These are phyloP conservation scores for Ceratocystis eucalypticola DNA, from an alignment of 2,329 filamentous ascomycete genomes.

Conservation along the genomic window DNA sequence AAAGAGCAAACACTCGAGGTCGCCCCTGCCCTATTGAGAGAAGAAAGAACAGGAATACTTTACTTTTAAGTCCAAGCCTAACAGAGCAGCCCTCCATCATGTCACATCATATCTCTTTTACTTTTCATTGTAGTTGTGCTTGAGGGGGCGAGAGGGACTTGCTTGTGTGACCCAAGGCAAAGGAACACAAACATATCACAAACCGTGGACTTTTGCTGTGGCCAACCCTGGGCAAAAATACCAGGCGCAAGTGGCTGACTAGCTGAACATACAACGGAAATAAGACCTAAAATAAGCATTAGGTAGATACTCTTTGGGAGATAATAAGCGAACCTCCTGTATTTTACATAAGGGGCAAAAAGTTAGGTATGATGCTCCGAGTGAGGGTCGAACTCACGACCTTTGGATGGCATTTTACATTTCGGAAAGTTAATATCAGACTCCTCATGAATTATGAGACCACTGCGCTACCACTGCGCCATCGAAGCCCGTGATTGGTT, in stretches of 20 bases:
- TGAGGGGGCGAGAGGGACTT: background rate
- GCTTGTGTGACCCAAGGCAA: background rate
- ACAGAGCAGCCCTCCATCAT: background rate
- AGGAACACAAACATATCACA: background rate
- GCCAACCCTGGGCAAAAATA: too few species aligned
- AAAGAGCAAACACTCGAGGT: background rate
- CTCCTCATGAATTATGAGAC: conserved; percentile 19
- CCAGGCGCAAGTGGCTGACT: background rate
- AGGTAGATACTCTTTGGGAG: background rate
- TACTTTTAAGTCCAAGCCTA: background rate
- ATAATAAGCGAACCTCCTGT: background rate
- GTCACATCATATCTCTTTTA: background rate
- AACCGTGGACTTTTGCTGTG: too few species aligned
- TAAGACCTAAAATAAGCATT: background rate
- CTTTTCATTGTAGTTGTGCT: background rate
- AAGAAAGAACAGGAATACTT: background rate
- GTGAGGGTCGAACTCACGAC: conserved; percentile 21
- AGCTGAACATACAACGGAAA: background rate
- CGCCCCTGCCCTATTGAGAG: background rate
- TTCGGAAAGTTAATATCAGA: conserved; percentile 6
- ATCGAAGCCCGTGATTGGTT: conserved; percentile 16
- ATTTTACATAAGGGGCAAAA: background rate
- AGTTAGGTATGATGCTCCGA: conserved; percentile 16
- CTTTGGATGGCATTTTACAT: conserved; percentile 20
- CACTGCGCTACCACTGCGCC: conserved; percentile 19